Percentiles rank a stretch among this genome's conserved stretches.
Evolutionary conservation across 441 rosid genomes (phyloP).

Genomic region (Erysimum cheiri): DNA sequence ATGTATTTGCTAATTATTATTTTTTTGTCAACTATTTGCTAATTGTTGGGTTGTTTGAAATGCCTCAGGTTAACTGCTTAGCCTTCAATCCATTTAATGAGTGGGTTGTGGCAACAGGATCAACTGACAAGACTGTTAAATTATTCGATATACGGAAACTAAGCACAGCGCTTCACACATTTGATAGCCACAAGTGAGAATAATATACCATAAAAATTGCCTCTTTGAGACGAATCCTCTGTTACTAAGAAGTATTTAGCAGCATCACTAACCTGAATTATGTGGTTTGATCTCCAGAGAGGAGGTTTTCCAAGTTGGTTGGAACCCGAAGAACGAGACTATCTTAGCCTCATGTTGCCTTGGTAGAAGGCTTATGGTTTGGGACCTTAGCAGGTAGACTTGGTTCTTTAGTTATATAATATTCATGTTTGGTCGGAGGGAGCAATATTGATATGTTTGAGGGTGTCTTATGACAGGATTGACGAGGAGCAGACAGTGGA

Average conservation of each 20-base stretch:
- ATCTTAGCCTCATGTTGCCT: slow-evolving; percentile 95
- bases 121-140: slow-evolving; percentile 95
- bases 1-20: no score
- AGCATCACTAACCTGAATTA: slow-evolving; percentile 20
- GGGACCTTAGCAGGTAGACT: slow-evolving; percentile 93
- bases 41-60: slow-evolving; percentile 23
- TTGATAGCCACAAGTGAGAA: slow-evolving; percentile 91
- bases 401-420: slow-evolving; percentile 7
- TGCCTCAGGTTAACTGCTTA: slow-evolving; percentile 83
- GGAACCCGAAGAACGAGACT: slow-evolving; percentile 95
- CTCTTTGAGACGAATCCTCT: not conserved
- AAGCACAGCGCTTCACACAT: slow-evolving; percentile 82
- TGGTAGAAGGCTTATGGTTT: slow-evolving; percentile 97
- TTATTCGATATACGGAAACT: slow-evolving; percentile 91
- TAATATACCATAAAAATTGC: not conserved
- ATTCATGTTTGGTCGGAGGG: not conserved
- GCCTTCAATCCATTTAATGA: slow-evolving; percentile 98
- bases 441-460: slow-evolving; percentile 23
- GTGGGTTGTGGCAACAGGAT: slow-evolving; percentile 97
- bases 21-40: not conserved
- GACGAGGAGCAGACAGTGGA: slow-evolving; percentile 92
- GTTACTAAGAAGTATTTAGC: slow-evolving; percentile 8
- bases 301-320: slow-evolving; percentile 97
- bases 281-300: slow-evolving; percentile 56
- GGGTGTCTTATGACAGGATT: slow-evolving; percentile 60